Evolutionary conservation across 805 yeast genomes (phyloP).

Genomic region (Scheffersomyces coipomensis): DNA sequence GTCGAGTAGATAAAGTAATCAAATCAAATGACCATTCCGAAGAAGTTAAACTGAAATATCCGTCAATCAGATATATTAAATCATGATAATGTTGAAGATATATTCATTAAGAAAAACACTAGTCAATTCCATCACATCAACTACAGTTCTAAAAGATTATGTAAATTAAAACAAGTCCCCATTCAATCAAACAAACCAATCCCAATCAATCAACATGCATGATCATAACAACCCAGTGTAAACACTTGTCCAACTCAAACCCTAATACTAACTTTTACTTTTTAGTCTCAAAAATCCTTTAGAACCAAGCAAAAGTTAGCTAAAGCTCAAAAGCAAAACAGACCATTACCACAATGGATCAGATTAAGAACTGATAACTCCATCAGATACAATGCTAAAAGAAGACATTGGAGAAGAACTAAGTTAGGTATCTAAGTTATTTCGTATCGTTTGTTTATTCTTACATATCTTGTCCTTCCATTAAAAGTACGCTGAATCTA

Average conservation of each 20-base stretch:
- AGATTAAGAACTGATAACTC: conserved; percentile 97
- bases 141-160: no score
- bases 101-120: no score
- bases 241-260: conserved; percentile 2
- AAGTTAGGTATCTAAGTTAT: conserved; percentile 85
- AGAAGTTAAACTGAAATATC: no score
- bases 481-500: no score
- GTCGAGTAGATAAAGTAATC: no score
- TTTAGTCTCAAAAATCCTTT: conserved; percentile 90
- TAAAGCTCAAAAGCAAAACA: conserved; percentile 98
- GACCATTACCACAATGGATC: conserved; percentile 99
- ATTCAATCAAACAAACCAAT: not conserved
- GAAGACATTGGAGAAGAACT: conserved; percentile 99
- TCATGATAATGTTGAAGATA: no score
- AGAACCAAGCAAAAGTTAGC: conserved; percentile 98
- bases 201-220: not conserved
- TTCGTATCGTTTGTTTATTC: no score
- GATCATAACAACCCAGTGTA: not conserved
- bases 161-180: not conserved
- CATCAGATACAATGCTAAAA: conserved; percentile 98
- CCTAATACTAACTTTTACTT: conserved; percentile 17
- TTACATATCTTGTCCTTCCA: no score
- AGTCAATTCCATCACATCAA: no score
- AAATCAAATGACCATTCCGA: no score
- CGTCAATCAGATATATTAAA: no score